phyloP scores from a whole-genome alignment of 257 asterid species.

The Nicotiana attenuata region DNA sequence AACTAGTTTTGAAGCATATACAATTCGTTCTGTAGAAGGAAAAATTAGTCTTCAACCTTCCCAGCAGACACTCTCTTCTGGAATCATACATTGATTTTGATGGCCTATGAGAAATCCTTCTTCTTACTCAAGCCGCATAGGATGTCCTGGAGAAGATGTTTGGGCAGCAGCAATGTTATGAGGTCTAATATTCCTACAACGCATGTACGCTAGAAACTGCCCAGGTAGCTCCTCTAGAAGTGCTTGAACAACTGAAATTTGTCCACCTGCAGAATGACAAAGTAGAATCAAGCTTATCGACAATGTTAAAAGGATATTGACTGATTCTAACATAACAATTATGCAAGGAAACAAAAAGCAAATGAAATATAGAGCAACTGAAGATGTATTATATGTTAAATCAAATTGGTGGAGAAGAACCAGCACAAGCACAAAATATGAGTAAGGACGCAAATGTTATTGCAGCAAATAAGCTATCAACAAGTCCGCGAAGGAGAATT shows the following conservation, averaged over 20 bases:
- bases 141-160: constrained; percentile 2
- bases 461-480: background rate
- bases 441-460: background rate
- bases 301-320: background rate
- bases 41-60: background rate
- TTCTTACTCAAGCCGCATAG: background rate
- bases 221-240: constrained; percentile 72
- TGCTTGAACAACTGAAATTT: constrained; percentile 57
- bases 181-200: constrained; percentile 64
- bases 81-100: background rate
- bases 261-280: constrained; percentile 39
- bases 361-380: background rate
- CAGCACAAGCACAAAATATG: background rate
- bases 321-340: background rate
- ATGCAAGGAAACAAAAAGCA: background rate
- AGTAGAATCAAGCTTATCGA: background rate
- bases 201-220: constrained; percentile 64
- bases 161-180: constrained; percentile 8
- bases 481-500: background rate
- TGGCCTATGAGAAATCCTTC: background rate
- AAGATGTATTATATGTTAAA: background rate
- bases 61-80: background rate
- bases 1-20: background rate
- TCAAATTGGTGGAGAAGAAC: background rate
- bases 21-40: background rate